phyloP scores from a whole-genome alignment of 2,329 filamentous ascomycete genomes.

The Keithomyces neogunnii region DNA sequence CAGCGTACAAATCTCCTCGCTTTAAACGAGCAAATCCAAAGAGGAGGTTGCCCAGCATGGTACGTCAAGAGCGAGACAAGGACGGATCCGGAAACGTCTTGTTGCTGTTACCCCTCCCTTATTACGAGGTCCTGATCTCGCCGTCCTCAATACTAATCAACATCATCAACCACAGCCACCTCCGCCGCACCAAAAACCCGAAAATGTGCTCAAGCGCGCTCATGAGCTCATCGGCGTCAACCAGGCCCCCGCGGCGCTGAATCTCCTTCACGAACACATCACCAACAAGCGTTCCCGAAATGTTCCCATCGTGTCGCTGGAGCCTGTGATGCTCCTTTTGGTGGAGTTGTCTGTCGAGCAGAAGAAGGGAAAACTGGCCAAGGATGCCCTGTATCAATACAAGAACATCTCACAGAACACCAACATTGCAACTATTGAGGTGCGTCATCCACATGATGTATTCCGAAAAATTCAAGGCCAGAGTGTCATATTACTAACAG shows the following conservation, averaged over 20 bases:
- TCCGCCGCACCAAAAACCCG: conserved; percentile 92
- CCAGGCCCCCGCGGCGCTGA: conserved; percentile 85
- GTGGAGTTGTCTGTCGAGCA: conserved; percentile 95
- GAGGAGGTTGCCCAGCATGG: conserved; percentile 47
- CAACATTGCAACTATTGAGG: conserved; percentile 96
- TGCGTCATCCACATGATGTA: conserved; percentile 27
- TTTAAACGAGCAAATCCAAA: conserved; percentile 27
- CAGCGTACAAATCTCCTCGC: conserved; percentile 28
- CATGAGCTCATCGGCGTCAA: conserved; percentile 98
- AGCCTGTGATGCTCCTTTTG: conserved; percentile 97
- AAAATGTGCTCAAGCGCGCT: conserved; percentile 98
- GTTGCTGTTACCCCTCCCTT: conserved; percentile 12
- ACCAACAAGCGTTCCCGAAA: conserved; percentile 96
- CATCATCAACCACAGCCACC: conserved; percentile 58
- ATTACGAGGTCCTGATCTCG: conserved; percentile 13
- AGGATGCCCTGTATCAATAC: conserved; percentile 98
- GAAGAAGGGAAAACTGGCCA: conserved; percentile 96
- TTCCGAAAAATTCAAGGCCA: not conserved
- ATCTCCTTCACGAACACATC: conserved; percentile 97
- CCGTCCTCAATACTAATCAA: conserved; percentile 1
- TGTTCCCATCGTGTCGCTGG: conserved; percentile 89
- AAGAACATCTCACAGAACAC: conserved; percentile 99
- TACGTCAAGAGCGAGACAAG: conserved; percentile 19
- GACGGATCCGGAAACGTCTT: conserved; percentile 14
- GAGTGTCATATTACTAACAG: conserved; percentile 8